Conservation (phyloP, 2,329 filamentous ascomycete species). For the Penicillium sp. region DNA sequence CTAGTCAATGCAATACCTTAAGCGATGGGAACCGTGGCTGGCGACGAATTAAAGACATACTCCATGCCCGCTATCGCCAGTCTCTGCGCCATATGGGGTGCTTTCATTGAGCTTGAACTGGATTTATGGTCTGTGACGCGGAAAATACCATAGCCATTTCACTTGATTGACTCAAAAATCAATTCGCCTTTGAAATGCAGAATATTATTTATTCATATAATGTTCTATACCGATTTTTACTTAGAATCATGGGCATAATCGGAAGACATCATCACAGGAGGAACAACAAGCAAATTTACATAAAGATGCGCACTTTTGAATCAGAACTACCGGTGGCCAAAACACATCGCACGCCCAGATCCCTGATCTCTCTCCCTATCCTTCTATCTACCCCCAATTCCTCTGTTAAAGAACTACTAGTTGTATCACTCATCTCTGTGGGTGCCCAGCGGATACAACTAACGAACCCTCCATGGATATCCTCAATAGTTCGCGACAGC, state of each 20-base stretch:
- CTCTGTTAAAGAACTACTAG: neutral
- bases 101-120: constrained; percentile 27
- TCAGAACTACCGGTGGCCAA: constrained; percentile 2
- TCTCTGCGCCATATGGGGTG: constrained; percentile 72
- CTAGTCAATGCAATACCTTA: constrained; percentile 71
- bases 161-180: too few relatives aligned
- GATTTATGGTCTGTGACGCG: too few relatives aligned
- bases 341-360: neutral
- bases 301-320: neutral
- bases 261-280: too few relatives aligned
- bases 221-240: too few relatives aligned
- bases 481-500: constrained; percentile 75
- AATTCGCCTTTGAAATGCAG: too few relatives aligned
- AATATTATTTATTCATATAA: too few relatives aligned
- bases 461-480: constrained; percentile 74
- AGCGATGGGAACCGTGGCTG: constrained; percentile 58
- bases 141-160: too few relatives aligned
- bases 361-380: neutral
- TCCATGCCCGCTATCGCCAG: constrained; percentile 69
- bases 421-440: neutral
- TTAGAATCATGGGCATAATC: too few relatives aligned
- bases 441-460: constrained; percentile 83
- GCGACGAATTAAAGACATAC: constrained; percentile 47
- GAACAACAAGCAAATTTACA: neutral
- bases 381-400: neutral